Base-by-base conservation (phyloP, 768 basidiomycete genomes). In the Lactifluus rugatus region DNA sequence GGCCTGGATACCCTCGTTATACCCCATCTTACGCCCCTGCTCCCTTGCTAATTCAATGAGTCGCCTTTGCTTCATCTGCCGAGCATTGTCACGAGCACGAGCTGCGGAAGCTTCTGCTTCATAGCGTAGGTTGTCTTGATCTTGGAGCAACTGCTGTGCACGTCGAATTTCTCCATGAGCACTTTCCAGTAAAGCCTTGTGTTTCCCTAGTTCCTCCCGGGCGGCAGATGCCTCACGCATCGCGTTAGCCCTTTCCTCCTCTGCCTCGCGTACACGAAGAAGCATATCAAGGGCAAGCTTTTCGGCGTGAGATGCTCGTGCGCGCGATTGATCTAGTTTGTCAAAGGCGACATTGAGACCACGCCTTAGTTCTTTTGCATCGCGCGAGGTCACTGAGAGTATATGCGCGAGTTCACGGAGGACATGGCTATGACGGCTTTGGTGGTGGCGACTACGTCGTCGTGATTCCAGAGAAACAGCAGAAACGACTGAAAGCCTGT, bases 51-150 rank as follows among this genome's bases (percentile, higher is more conserved):
- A 60, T 57, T 72, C 71, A 36, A 75, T 63, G 13, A 75, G 59
- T 39, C 73, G 73, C 63, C 74, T 72, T 57, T 78, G 75, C 56
- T 72, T 74, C 26, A 77, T 61, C 56, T 70, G 68, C 31, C 78
- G 70, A 5, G 77, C 77, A 41, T 68, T 74, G n/a, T 75, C 70
- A 48, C 78, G 70, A 3, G 76, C 76, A 23, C 68, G 67, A 2
- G 78, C 72, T 1, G 78, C 78, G 8, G 73, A 70, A 0, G 75
- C 73, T 56, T 79, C 78, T 4, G 78, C 78, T 57, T 73, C 73
- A 52, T 74, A 70, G 23, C 76, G 71, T 63, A 75, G 70, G 3
- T 69, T 66, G 47, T 76, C 74, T 28, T 76, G 68, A 49, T 74
- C 71, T 66, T 73, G 71, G 34, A 79, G 70, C 39, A 76, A 70